Base-by-base conservation (phyloP, 768 basidiomycete species). In the Hygrocybe punicea region DNA sequence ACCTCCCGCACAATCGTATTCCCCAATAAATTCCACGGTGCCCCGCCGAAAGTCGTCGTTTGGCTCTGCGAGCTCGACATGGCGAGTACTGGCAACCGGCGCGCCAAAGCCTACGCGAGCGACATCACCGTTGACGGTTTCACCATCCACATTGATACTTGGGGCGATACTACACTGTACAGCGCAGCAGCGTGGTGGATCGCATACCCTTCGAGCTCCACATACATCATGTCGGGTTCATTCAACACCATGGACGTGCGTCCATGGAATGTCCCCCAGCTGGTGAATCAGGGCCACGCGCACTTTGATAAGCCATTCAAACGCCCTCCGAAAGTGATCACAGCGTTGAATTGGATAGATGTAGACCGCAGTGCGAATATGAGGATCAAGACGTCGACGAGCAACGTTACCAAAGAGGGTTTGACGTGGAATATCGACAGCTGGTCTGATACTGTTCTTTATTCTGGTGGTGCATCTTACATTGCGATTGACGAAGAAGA, bases 141-240 rank as follows among this genome's bases (percentile, higher is more conserved):
- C 39, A 42, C n/a, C 34, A 36, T 53, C 34, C 51, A 53, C 51
- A 53, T 53, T 34, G 51, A 53, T 40, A 39, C 51, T 40, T 53
- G 51, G 51, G 51, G 34, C 29, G 33, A 34, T 34, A 53, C 51
- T n/a, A 53, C 35, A 16, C 33, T 53, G 29, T 53, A 53, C 51
- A 40, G 35, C 51, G 51, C 51, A n/a, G 39, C 51, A 13, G 51
- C 51, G 17, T 37, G 4, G 35, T 53, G 51, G 51, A 17, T 53
- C 33, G 51, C 51, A 13, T 53, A 53, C 36, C 51, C 51, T 53
- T 37, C 37, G 13, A 36, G 37, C 17, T 24, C 35, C 51, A 16
- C 51, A 8, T 3, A 53, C 39, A 53, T 53, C 51, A 14, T 34
- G 16, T 53, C 51, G 34, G 39, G 51, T 40, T 53, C 51, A 24